Evolutionary conservation across 805 yeast species (phyloP), one percentile per base, ranked within the genome.

Genomic region (Sporopachydermia lactativora): DNA sequence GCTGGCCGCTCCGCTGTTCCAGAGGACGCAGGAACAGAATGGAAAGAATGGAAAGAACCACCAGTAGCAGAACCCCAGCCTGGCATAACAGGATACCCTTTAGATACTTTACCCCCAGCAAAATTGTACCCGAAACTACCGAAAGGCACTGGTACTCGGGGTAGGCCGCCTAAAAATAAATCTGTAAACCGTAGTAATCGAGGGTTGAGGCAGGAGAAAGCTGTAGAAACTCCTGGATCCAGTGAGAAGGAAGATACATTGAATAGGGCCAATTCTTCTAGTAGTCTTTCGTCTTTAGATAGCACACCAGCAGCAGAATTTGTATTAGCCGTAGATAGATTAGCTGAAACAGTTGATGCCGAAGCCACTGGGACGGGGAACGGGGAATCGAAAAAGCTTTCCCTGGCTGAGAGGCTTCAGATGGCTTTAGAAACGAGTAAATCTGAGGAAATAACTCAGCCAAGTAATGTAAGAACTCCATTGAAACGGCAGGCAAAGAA

Each of bases 1-100:
- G n/a, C n/a, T n/a, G n/a, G n/a, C n/a, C n/a, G n/a, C n/a, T n/a
- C n/a, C n/a, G n/a, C n/a, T n/a, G n/a, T n/a, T n/a, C n/a, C n/a
- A n/a, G n/a, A n/a, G n/a, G n/a, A n/a, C n/a, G n/a, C n/a, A n/a
- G n/a, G n/a, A n/a, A n/a, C n/a, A n/a, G n/a, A n/a, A n/a, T n/a
- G n/a, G n/a, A n/a, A n/a, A n/a, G n/a, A n/a, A n/a, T 73, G 75
- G 57, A 54, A 62, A 15, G 92, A 83, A 49, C 86, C 88, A 2
- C 66, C 64, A 14, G 54, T 66, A 24, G 69, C 73, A 1, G 69
- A 65, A 31, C 75, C 80, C 0, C 55, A 61, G 6, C 75, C 82
- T 35, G 67, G 70, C 6, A 73, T 74, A 34, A 78, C 89, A 0
- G 95, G 96, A 2, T 64, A 75, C 35, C 80, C 92, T 3, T 58